Evolutionary conservation across 176 grass and related monocot species (phyloP).

Genomic region (Aegilops umbellulata): DNA sequence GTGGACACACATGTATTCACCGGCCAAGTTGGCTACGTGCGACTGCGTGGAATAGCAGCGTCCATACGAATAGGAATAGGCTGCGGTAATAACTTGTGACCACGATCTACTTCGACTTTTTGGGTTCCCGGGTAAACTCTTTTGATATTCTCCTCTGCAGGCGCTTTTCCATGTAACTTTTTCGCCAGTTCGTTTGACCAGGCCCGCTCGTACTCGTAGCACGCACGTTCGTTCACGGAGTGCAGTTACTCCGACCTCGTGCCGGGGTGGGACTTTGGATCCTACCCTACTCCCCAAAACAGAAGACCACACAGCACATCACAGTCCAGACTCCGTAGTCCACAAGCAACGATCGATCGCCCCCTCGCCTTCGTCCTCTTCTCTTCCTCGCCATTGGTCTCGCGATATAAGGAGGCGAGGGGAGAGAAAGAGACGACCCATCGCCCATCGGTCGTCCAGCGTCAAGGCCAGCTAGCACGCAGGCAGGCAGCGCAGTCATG

Average conservation of each 20-base stretch:
- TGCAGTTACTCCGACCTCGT: neutral
- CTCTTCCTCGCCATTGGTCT: neutral
- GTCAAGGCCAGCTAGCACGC: neutral
- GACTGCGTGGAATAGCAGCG: no score
- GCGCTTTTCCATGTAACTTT: neutral
- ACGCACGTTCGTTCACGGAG: neutral
- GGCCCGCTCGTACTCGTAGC: no score
- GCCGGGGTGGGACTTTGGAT: neutral
- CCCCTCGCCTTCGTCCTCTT: neutral
- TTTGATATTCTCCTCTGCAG: neutral
- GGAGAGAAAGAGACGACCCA: neutral
- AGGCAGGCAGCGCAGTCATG: no score
- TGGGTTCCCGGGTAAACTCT: neutral
- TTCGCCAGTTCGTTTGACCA: neutral
- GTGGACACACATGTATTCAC: no score
- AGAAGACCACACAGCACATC: neutral
- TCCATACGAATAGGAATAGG: no score
- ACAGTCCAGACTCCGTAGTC: slow-evolving; percentile 8
- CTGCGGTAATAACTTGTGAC: neutral
- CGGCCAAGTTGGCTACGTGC: no score
- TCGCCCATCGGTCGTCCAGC: neutral
- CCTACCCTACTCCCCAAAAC: slow-evolving; percentile 31
- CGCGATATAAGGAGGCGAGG: neutral
- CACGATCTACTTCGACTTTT: neutral
- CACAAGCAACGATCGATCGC: slow-evolving; percentile 30